A percentile compares a stretch with the other conserved stretches of the same genome.
Evolutionary conservation across 345 rosid species (phyloP).

Genomic region (Ricinus communis): DNA sequence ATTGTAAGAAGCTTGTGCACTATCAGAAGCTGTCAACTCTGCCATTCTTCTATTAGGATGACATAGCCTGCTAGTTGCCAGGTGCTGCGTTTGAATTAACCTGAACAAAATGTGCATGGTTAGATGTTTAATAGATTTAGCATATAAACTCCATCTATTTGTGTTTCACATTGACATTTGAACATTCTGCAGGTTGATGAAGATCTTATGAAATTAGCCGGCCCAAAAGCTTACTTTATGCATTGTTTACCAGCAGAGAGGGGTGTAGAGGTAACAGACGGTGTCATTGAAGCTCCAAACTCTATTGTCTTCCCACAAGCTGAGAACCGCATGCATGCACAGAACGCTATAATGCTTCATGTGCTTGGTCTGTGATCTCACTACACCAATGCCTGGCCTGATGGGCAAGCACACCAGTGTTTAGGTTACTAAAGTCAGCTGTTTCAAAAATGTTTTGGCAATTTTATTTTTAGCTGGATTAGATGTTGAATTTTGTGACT

Average conservation of each 20-base stretch:
- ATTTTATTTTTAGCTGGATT: background rate
- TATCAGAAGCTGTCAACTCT: too few relatives aligned
- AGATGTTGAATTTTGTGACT: background rate
- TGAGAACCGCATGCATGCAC: conserved; percentile 95
- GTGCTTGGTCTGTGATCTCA: conserved; percentile 43
- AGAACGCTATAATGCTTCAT: conserved; percentile 88
- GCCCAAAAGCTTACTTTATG: conserved; percentile 87
- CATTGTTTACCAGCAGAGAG: conserved; percentile 99
- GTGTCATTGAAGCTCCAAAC: conserved; percentile 83
- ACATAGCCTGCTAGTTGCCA: background rate
- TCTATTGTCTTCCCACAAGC: conserved; percentile 93
- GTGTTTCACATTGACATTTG: background rate
- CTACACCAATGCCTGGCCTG: background rate
- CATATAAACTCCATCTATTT: background rate
- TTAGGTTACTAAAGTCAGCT: background rate
- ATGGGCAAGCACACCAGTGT: background rate
- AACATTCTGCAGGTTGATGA: conserved; percentile 65
- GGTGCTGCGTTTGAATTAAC: background rate
- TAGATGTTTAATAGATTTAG: background rate
- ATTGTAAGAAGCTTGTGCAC: too few relatives aligned
- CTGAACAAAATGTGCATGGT: background rate
- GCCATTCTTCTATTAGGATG: too few relatives aligned
- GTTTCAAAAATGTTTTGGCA: too few relatives aligned
- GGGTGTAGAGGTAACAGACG: conserved; percentile 86
- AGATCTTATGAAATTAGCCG: conserved; percentile 80